phyloP scores from a whole-genome alignment of 2,329 filamentous ascomycete species.

The Colletotrichum sp. region DNA sequence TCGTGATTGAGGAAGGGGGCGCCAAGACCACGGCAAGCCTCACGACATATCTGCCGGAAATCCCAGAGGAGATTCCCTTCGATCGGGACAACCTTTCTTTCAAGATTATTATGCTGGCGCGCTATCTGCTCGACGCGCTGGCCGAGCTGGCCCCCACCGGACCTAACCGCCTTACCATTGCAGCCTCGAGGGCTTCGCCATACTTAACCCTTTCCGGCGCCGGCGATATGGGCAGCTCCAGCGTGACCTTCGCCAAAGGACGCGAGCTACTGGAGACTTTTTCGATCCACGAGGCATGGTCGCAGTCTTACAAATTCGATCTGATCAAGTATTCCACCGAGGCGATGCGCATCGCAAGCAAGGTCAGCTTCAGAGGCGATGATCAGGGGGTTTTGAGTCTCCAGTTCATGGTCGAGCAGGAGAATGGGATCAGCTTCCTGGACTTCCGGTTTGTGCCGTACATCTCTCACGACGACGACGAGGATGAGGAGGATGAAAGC shows the following conservation, averaged over 20 bases:
- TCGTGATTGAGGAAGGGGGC: constrained; percentile 84
- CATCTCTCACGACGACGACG: constrained; percentile 63
- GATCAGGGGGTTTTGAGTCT: constrained; percentile 88
- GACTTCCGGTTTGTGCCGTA: constrained; percentile 85
- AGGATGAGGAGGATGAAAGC: constrained; percentile 33
- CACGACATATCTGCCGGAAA: constrained; percentile 82
- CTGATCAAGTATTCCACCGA: constrained; percentile 84
- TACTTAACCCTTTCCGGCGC: constrained; percentile 77
- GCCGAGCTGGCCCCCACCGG: constrained; percentile 72
- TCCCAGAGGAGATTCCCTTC: constrained; percentile 84
- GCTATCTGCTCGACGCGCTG: constrained; percentile 74
- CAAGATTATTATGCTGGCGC: constrained; percentile 93
- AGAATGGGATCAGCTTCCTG: constrained; percentile 75
- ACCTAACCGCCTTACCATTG: constrained; percentile 75
- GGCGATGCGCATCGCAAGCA: constrained; percentile 92
- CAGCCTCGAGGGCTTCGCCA: constrained; percentile 67
- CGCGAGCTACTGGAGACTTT: constrained; percentile 78
- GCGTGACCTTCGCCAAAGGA: constrained; percentile 70
- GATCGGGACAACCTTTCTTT: constrained; percentile 79
- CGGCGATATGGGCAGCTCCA: constrained; percentile 64
- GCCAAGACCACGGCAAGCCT: constrained; percentile 90
- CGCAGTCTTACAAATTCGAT: constrained; percentile 84
- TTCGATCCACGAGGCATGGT: constrained; percentile 62
- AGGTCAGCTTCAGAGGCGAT: constrained; percentile 90
- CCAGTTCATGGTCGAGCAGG: constrained; percentile 95